These are phyloP conservation scores for Petasospora rhodanensis DNA, from an alignment of 1,139 yeast species.

Conservation along the genomic window DNA sequence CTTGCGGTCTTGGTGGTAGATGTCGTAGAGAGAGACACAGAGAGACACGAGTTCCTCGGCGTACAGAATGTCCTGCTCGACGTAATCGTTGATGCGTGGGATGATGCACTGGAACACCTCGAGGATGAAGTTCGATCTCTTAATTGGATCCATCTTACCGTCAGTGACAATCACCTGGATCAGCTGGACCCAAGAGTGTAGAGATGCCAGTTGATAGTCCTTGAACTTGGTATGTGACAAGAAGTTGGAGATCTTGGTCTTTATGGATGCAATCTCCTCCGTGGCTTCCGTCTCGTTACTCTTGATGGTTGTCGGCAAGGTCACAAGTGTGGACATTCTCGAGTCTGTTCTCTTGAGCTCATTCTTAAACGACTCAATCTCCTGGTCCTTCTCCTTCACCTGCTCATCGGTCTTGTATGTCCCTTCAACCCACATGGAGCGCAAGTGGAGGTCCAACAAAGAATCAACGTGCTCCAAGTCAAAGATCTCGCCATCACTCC, in stretches of 20 bases:
- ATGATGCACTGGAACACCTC: conserved; percentile 72
- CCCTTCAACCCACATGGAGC: conserved; percentile 20
- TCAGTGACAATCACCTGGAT: conserved; percentile 71
- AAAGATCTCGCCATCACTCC: conserved; percentile 28
- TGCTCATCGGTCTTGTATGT: conserved; percentile 16
- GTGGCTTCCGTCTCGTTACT: conserved; percentile 23
- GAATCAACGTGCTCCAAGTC: conserved; percentile 29
- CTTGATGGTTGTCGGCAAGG: conserved; percentile 13
- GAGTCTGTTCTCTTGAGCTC: conserved; percentile 28
- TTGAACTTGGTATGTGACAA: conserved; percentile 44
- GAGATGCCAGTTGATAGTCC: conserved; percentile 51
- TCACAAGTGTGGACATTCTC: conserved; percentile 21
- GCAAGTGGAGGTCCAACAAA: conserved; percentile 27
- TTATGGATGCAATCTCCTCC: conserved; percentile 21
- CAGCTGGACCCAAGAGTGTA: conserved; percentile 81
- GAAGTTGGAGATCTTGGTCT: conserved; percentile 39
- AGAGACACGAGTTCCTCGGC: conserved; percentile 77
- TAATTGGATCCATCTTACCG: conserved; percentile 37
- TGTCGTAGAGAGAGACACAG: conserved; percentile 65
- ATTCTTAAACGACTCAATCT: conserved; percentile 25
- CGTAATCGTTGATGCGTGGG: conserved; percentile 72
- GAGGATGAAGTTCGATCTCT: conserved; percentile 58
- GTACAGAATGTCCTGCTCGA: conserved; percentile 59
- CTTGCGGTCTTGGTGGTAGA: conserved; percentile 46
- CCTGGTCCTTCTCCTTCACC: conserved; percentile 14